Evolutionary conservation across 352 stramenopile species (phyloP), one percentile per base, ranked within the genome.

Genomic region (Globisporangium radiosum): DNA sequence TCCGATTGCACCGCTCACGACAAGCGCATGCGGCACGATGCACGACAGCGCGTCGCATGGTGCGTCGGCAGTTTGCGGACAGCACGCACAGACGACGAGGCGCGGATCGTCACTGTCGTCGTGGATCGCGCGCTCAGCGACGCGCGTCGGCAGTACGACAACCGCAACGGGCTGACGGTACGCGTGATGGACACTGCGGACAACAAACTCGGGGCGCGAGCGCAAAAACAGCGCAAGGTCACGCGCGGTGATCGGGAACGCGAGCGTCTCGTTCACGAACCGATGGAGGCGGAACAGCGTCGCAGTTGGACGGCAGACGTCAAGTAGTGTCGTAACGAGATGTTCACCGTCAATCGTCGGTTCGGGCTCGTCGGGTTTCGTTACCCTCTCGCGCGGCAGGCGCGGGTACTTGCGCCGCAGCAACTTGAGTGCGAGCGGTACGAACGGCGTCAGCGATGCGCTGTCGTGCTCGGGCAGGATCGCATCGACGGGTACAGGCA

Each of bases 241-340:
- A 4, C 65, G 56, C 3, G 69, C 75, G 0, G 77, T 68, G 8
- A 87, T 56, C n/a, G 64, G 57, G 38, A 85, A 59, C 15, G 66
- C 52, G 33, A 92, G 61, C 36, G 68, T 25, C 15, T 89, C 75
- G 37, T 76, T 60, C 44, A 84, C 70, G 54, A 77, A 82, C 7
- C 77, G 77, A 44, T 88, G 75, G 40, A 92, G 57, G 5, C 66
- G 72, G 50, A 79, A 88, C 0, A 92, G 60, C 42, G 81, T 90
- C 7, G 78, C 69, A 11, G 75, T 84, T 39, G 79, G 81, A 13
- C 73, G 60, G 55, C 81, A 88, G 13, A 75, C 55, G 2, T 19
- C 11, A 0, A 71, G 57, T 1, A 91, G 68, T 25, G 66, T 63
- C 5, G 72, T 42, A 3, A 68, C 52, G 9, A 85, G 55, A 3